phyloP scores from a whole-genome alignment of 2,329 filamentous ascomycete species.

The Neonectria neomacrospora region DNA sequence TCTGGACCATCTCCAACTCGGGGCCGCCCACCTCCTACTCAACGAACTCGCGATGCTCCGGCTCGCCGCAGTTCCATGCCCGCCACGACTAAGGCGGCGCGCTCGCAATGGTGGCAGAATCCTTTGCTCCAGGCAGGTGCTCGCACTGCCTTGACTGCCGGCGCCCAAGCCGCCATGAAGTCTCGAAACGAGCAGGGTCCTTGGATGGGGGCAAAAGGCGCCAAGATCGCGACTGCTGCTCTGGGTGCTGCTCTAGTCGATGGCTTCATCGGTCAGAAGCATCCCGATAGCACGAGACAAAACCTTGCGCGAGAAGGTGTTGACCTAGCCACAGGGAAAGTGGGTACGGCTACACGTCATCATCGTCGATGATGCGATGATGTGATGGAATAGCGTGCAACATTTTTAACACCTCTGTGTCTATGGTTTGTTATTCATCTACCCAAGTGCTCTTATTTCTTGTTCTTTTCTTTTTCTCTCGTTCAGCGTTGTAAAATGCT shows the following conservation, averaged over 20 bases:
- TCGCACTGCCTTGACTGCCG: slow-evolving; percentile 59
- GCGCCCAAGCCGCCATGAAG: slow-evolving; percentile 60
- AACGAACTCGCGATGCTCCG: slow-evolving; percentile 30
- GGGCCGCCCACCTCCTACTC: slow-evolving; percentile 39
- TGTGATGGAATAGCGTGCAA: not conserved
- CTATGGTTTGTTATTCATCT: not conserved
- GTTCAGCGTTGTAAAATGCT: not conserved
- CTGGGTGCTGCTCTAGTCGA: slow-evolving; percentile 61
- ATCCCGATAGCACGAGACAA: slow-evolving; percentile 42
- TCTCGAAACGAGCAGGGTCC: slow-evolving; percentile 57
- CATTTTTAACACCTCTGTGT: not conserved
- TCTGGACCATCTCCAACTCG: slow-evolving; percentile 33
- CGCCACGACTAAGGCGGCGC: slow-evolving; percentile 38
- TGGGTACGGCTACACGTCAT: slow-evolving; percentile 22
- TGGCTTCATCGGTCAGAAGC: slow-evolving; percentile 54
- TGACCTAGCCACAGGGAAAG: slow-evolving; percentile 37
- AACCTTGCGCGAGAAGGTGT: slow-evolving; percentile 43
- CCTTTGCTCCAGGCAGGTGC: slow-evolving; percentile 55
- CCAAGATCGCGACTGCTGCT: slow-evolving; percentile 60
- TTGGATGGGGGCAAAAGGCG: slow-evolving; percentile 62
- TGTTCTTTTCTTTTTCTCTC: not conserved
- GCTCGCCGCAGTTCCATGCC: slow-evolving; percentile 50
- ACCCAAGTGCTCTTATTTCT: not conserved
- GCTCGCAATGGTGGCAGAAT: slow-evolving; percentile 51
- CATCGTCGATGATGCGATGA: slow-evolving; percentile 1